These are phyloP conservation scores for Aspergillus melleus DNA, from an alignment of 2,329 filamentous ascomycete species.

Conservation along the genomic window DNA sequence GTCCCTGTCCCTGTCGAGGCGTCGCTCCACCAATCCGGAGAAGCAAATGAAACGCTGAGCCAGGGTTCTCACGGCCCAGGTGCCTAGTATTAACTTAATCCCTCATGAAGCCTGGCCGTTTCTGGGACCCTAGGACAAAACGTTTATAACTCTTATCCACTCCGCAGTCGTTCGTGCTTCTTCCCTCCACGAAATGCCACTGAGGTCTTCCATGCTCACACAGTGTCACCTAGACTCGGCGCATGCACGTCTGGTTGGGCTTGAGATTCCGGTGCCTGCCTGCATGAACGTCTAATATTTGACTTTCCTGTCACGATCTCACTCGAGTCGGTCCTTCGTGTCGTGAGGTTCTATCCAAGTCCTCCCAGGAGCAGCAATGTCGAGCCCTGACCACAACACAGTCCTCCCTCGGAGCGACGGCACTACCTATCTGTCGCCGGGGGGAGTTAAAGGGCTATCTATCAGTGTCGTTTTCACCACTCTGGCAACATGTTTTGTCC, in stretches of 20 bases:
- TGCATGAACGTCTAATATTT: background rate
- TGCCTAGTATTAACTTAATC: conserved; percentile 12
- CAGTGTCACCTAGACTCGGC: background rate
- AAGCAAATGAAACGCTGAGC: conserved; percentile 23
- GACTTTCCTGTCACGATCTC: background rate
- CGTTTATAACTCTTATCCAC: conserved; percentile 16
- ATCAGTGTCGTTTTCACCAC: conserved; percentile 34
- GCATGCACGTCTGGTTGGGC: background rate
- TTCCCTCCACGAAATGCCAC: background rate
- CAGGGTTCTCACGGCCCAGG: conserved; percentile 11
- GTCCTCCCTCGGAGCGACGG: conserved; percentile 17
- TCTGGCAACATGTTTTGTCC: conserved; percentile 31
- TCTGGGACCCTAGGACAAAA: conserved; percentile 7
- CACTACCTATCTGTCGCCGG: conserved; percentile 23
- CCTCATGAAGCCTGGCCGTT: conserved; percentile 6
- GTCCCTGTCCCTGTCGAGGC: conserved; percentile 17
- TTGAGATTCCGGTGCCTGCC: background rate
- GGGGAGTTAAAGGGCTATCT: conserved; percentile 27
- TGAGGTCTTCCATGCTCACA: background rate
- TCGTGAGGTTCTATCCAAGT: background rate
- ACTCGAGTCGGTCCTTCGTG: background rate
- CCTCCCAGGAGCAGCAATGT: conserved; percentile 17
- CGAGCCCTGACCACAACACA: conserved; percentile 17
- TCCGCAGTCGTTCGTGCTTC: conserved; percentile 8
- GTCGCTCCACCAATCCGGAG: conserved; percentile 18